These are phyloP conservation scores for Gossypium lobatum DNA, from an alignment of 441 rosid species.

Conservation along the genomic window DNA sequence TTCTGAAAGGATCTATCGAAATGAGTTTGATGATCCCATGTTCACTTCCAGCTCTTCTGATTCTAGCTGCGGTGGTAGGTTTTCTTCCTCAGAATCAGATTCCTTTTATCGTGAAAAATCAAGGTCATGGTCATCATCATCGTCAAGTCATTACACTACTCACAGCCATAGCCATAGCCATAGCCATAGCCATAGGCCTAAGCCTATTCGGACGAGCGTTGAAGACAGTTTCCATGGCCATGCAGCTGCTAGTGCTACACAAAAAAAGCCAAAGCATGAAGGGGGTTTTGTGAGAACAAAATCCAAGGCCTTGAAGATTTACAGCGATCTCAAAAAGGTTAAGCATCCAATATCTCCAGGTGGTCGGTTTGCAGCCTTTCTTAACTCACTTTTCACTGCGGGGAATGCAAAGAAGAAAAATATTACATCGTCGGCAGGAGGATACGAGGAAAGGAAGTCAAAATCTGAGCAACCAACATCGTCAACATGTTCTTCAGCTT, in stretches of 20 bases:
- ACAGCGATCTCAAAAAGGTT: constrained; percentile 50
- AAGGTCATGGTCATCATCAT: constrained; percentile 27
- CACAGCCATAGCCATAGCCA: constrained; percentile 7
- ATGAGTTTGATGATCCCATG: constrained; percentile 17
- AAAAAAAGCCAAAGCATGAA: constrained; percentile 33
- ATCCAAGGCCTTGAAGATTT: constrained; percentile 54
- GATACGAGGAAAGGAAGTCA: constrained; percentile 13
- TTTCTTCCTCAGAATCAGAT: constrained; percentile 51
- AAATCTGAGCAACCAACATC: constrained; percentile 27
- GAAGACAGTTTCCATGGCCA: background rate
- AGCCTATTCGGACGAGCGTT: constrained; percentile 45
- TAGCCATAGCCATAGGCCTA: constrained; percentile 23
- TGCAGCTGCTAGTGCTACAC: background rate
- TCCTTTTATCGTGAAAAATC: constrained; percentile 26
- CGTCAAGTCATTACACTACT: constrained; percentile 26
- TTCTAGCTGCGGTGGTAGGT: constrained; percentile 39
- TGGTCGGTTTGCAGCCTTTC: constrained; percentile 48
- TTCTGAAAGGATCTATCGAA: constrained; percentile 21
- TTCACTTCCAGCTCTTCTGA: constrained; percentile 50
- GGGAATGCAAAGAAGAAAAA: constrained; percentile 36
- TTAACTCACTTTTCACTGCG: constrained; percentile 51
- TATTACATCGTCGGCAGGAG: constrained; percentile 19
- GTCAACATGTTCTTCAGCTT: constrained; percentile 51
- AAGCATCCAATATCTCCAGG: constrained; percentile 66
- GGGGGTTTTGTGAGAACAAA: constrained; percentile 45